Conservation (phyloP, 2,329 filamentous ascomycete species). For the Fusarium camptoceras region DNA sequence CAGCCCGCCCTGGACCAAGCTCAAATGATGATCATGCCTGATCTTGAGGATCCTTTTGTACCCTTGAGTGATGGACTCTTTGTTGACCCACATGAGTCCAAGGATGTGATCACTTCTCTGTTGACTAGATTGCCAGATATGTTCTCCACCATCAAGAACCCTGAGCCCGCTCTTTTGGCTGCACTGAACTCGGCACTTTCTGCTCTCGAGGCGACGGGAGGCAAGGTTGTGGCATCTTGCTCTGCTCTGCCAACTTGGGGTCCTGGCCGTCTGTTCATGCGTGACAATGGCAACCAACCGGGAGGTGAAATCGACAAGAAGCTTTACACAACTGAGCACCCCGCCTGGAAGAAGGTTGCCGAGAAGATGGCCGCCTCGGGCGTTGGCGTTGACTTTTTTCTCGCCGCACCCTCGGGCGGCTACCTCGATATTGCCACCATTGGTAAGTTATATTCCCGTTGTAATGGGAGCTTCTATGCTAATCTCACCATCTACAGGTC, state of each 20-base stretch:
- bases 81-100: slow-evolving; percentile 92
- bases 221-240: slow-evolving; percentile 90
- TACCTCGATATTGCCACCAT: slow-evolving; percentile 95
- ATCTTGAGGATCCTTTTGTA: slow-evolving; percentile 95
- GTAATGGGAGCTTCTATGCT: neutral
- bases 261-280: slow-evolving; percentile 83
- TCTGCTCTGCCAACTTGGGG: slow-evolving; percentile 92
- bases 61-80: slow-evolving; percentile 92
- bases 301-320: slow-evolving; percentile 93
- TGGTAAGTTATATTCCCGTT: slow-evolving; percentile 61
- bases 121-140: slow-evolving; percentile 84
- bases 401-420: slow-evolving; percentile 88
- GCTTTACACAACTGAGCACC: slow-evolving; percentile 89
- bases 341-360: slow-evolving; percentile 85
- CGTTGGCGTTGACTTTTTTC: slow-evolving; percentile 92
- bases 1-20: slow-evolving; percentile 83
- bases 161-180: slow-evolving; percentile 88
- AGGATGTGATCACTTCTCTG: slow-evolving; percentile 87
- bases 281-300: slow-evolving; percentile 88
- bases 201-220: slow-evolving; percentile 87
- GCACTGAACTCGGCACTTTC: slow-evolving; percentile 84
- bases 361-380: slow-evolving; percentile 89
- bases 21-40: slow-evolving; percentile 99
- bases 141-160: slow-evolving; percentile 88
- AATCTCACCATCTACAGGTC: slow-evolving; percentile 62